Evolutionary conservation across 495 filamentous ascomycete genomes (phyloP).

Genomic region (Penicillium mononematosum): DNA sequence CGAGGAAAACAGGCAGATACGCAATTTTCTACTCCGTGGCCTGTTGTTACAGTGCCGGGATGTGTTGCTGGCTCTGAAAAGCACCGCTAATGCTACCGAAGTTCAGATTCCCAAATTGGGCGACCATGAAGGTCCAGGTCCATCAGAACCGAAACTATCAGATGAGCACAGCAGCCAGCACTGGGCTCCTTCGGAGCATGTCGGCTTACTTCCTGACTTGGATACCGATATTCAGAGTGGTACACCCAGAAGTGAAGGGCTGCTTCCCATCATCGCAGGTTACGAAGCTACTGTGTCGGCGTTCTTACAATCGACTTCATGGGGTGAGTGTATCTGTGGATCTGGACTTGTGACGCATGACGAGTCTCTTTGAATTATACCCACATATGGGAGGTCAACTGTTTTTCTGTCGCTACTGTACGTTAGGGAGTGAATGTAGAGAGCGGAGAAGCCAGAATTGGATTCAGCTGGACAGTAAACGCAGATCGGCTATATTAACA

Average conservation of each 20-base stretch:
- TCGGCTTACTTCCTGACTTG: constrained; percentile 10
- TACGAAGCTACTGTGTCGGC: constrained; percentile 37
- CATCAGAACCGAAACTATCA: constrained; percentile 3
- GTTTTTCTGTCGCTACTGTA: constrained; percentile 10
- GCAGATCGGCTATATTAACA: constrained; percentile 15
- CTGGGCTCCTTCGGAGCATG: constrained; percentile 14
- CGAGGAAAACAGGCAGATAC: constrained; percentile 37
- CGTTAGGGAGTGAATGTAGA: not conserved
- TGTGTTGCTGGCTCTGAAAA: constrained; percentile 28
- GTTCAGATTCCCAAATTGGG: constrained; percentile 16
- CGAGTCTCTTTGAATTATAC: constrained; percentile 13
- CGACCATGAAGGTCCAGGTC: constrained; percentile 14
- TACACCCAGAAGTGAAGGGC: constrained; percentile 22
- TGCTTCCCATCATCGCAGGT: constrained; percentile 37
- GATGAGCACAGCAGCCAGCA: constrained; percentile 10
- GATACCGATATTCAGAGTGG: constrained; percentile 10
- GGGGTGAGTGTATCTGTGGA: constrained; percentile 35
- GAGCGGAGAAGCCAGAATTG: constrained; percentile 6
- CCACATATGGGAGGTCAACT: constrained; percentile 9
- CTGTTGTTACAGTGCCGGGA: constrained; percentile 36
- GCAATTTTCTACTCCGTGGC: constrained; percentile 32
- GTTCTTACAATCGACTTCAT: constrained; percentile 34
- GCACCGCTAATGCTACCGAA: constrained; percentile 17
- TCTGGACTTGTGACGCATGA: constrained; percentile 12
- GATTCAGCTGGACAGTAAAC: constrained; percentile 23